Evolutionary conservation across 2,329 filamentous ascomycete species (phyloP), one percentile per base, ranked within the genome.

Genomic region (Daldinia eschscholtzii): DNA sequence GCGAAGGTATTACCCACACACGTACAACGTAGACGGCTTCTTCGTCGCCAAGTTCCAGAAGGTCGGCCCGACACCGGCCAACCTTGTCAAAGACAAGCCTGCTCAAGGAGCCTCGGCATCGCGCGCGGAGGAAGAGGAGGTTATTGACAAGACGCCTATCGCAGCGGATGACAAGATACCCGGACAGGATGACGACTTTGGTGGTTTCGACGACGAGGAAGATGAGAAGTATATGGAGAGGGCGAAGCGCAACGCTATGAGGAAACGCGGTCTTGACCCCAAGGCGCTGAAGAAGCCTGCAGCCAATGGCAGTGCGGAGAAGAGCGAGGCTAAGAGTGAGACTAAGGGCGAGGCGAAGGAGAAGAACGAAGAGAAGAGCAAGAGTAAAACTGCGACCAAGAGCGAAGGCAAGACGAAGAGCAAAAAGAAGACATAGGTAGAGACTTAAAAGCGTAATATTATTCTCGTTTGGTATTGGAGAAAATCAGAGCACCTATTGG

Each of bases 1-100:
- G 15, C 86, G 93, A 72, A 86, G 94, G 64, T 97, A 93, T 84
- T 97, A 97, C 82, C 93, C 94, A 0, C 93, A 97, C 79, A 88
- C 92, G 20, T 93, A 96, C 84, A 97, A 98, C 82, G 94, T 99
- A 37, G 96, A 98, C 80, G 96, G 96, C 72, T 99, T 99, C 89
- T 99, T 94, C 79, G 96, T 99, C 69, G 93, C 94, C 77, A 99
- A 99, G 82, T 92, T 99, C 83, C 94, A 97, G 82, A 99, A 99
- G 87, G 89, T 89, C 15, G 95, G 89, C 0, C 92, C 93, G 2
- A 93, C 92, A 44, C 91, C 92, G 1, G 82, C 85, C 64, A 88
- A 87, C 61, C 84, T 86, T 1, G 83, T 86, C 7, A 76, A 78
- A 60, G 79, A 81, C 61, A 75, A 73, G 64, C 53, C 61, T 26